Conservation (phyloP, 179 eudicot genomes). For the Gypsophila paniculata region DNA sequence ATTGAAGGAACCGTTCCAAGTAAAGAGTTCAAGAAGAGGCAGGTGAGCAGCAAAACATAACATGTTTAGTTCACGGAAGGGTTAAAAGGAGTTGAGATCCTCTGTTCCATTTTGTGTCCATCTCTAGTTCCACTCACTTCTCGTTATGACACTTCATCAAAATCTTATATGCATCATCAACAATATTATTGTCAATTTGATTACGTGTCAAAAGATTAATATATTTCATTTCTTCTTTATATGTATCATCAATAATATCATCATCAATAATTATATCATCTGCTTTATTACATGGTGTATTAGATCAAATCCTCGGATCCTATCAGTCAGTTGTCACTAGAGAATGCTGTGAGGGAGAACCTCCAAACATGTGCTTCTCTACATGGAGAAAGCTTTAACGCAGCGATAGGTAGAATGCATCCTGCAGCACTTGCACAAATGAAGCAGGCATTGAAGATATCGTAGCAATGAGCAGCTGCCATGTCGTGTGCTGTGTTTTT, state of each 20-base stretch:
- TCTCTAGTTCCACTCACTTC: too few relatives aligned
- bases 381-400: slow-evolving; percentile 84
- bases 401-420: slow-evolving; percentile 76
- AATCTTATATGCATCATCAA: too few relatives aligned
- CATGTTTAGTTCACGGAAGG: neutral
- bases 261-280: too few relatives aligned
- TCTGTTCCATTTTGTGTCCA: too few relatives aligned
- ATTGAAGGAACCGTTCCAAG: slow-evolving; percentile 54
- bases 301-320: slow-evolving; percentile 88
- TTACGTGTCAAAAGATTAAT: too few relatives aligned
- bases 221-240: too few relatives aligned
- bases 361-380: slow-evolving; percentile 89
- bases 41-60: slow-evolving; percentile 42
- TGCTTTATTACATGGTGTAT: slow-evolving; percentile 16
- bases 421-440: slow-evolving; percentile 80
- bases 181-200: too few relatives aligned
- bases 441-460: slow-evolving; percentile 79
- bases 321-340: slow-evolving; percentile 68
- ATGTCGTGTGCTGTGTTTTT: neutral
- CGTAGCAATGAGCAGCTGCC: slow-evolving; percentile 27
- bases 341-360: slow-evolving; percentile 79
- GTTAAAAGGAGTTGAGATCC: neutral
- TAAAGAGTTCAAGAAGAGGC: slow-evolving; percentile 85
- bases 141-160: too few relatives aligned
- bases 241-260: too few relatives aligned